Evolutionary conservation across 176 grass and related monocot species (phyloP).

Genomic region (Rhynchospora breviuscula): DNA sequence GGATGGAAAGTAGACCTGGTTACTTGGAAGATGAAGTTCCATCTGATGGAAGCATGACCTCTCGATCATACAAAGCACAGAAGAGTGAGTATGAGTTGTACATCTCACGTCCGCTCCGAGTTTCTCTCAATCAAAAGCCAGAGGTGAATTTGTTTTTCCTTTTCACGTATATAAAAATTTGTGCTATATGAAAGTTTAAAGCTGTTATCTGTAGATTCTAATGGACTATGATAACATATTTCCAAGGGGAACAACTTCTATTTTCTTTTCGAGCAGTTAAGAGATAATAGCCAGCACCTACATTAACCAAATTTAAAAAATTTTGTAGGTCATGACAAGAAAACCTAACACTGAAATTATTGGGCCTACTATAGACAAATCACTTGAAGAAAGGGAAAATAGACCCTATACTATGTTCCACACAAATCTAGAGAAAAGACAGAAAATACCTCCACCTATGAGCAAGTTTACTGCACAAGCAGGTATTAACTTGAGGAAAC

Average conservation of each 20-base stretch:
- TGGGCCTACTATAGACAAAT: neutral
- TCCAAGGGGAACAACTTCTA: neutral
- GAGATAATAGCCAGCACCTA: neutral
- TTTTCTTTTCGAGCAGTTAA: neutral
- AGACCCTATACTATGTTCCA: neutral
- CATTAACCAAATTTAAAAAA: neutral
- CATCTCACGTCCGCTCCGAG: conserved; percentile 11
- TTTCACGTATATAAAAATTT: neutral
- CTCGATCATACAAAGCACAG: conserved; percentile 1
- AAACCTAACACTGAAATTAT: neutral
- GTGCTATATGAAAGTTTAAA: neutral
- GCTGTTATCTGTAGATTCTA: neutral
- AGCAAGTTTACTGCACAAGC: conserved; percentile 17
- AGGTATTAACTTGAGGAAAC: conserved; percentile 18
- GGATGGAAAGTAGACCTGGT: neutral
- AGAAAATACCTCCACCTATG: neutral
- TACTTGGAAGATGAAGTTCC: neutral
- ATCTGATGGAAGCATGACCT: neutral
- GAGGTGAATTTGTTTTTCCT: neutral
- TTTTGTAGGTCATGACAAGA: conserved; percentile 15
- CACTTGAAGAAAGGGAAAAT: conserved; percentile 1
- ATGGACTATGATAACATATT: neutral
- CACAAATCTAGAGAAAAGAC: neutral
- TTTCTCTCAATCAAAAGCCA: conserved; percentile 14
- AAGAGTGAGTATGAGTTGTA: conserved; percentile 13